Evolutionary conservation across 371 early-diverging fungal species (phyloP).

Genomic region (Capniomyces stellatus): DNA sequence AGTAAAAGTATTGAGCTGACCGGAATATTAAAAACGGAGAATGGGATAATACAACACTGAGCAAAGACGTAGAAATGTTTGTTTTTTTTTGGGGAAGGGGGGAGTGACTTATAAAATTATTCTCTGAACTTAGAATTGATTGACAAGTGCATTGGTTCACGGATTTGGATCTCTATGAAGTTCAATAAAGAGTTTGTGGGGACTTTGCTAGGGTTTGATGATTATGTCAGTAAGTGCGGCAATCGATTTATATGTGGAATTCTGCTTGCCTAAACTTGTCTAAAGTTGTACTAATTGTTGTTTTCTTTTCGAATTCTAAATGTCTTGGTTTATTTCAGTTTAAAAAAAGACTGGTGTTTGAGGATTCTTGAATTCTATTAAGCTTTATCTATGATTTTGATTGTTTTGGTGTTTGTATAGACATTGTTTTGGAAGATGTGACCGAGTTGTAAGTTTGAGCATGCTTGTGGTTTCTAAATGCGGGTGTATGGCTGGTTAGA

Average conservation of each 20-base stretch:
- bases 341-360: neutral
- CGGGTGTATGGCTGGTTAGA: too few relatives aligned
- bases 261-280: neutral
- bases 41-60: too few relatives aligned
- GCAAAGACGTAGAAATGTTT: too few relatives aligned
- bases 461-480: too few relatives aligned
- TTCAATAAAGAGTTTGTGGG: constrained; percentile 89
- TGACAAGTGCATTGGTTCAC: constrained; percentile 92
- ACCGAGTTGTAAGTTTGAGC: constrained; percentile 79
- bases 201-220: constrained; percentile 90
- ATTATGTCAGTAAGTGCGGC: constrained; percentile 67
- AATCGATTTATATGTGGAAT: neutral
- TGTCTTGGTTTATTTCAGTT: neutral
- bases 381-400: neutral
- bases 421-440: constrained; percentile 93
- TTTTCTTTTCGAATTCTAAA: too few relatives aligned
- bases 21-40: too few relatives aligned
- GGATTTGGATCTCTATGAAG: constrained; percentile 94
- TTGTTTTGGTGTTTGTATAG: constrained; percentile 22
- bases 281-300: too few relatives aligned
- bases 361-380: neutral
- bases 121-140: constrained; percentile 95
- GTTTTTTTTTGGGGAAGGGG: too few relatives aligned
- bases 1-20: too few relatives aligned
- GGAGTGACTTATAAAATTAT: too few relatives aligned